Evolutionary conservation across 2,329 filamentous ascomycete species (phyloP), one percentile per base, ranked within the genome.

Genomic region (Pseudocercospora macadamiae): DNA sequence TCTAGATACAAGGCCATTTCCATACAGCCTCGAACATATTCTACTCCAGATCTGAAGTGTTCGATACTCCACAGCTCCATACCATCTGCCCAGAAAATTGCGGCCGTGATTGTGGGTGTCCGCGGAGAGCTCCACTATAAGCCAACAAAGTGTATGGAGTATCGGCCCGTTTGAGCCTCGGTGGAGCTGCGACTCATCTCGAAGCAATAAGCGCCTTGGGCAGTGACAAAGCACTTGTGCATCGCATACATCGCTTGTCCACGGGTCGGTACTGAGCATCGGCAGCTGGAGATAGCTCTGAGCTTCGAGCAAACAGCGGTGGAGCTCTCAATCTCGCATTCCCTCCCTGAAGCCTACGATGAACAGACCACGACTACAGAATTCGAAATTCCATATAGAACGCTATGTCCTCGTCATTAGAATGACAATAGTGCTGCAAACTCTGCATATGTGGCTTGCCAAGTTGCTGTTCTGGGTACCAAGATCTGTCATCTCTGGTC

Each of bases 401-500:
- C 42, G 42, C 42, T 28, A 25, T 23, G 23, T 23, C 10, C 12
- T 23, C 18, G 23, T 47, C 42, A 47, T 47, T 6, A 28, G n/a
- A 47, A 32, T 25, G 28, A 34, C 16, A 14, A 51, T 47, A 47
- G 42, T 25, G 48, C 48, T 51, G 48, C 48, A 51, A 51, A 32
- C 18, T 51, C n/a, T 51, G 47, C 47, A 51, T 30, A 28, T 51
- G 26, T 36, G 48, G 48, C 48, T 21, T 51, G 48, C 48, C n/a
- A n/a, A 51, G 48, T 19, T 28, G n/a, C 14, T n/a, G 21, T 14
- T 28, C 21, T 14, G 26, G 9, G 23, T 37, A 51, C 48, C 48
- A 51, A 51, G 32, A 51, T 51, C 48, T 51, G 48, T 51, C 48
- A 51, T 51, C 19, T 47, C n/a, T n/a, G n/a, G n/a, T 28, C 26